Base-by-base conservation (phyloP, 2,329 filamentous ascomycete species). In the Ilyonectria mors-panacis region DNA sequence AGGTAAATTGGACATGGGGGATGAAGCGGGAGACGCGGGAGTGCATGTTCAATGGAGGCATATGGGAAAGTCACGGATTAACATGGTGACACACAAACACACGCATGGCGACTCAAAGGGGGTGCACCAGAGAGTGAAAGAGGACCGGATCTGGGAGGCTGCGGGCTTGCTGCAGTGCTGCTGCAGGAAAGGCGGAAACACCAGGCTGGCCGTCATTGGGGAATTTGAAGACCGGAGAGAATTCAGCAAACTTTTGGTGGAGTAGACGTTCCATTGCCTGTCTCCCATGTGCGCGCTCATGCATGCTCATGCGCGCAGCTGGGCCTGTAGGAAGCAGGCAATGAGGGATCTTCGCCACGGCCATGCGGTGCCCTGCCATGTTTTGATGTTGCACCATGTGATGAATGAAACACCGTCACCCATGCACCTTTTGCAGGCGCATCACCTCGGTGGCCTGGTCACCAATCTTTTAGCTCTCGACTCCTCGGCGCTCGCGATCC, bases 341-440 rank as follows among this genome's bases (percentile, higher is more conserved):
- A 15, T n/a, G 39, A n/a, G 39, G 15, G 15, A 42, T 4, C 13
- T 9, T 19, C 19, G 44, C 19, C 19, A 45, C 10, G 39, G 44
- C 44, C 44, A 45, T 23, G 44, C 19, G 4, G n/a, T 23, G 19
- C 44, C 44, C 21, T 45, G 44, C 19, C 39, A n/a, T 42, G n/a
- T 8, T 15, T n/a, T 42, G 7, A 42, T 30, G 26, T 13, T n/a
- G 28, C 19, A 15, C 47, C 39, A 60, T 65, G 63, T 59, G 63
- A 65, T 23, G 50, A 42, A 54, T 65, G 63, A 51, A 33, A 60
- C 33, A 39, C 50, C 45, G 33, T 19, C 30, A 37, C 19, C 45
- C 26, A 45, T 61, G 44, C 50, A 42, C 44, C 30, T 33, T 50
- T 37, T 45, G 47, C 63, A 50, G 33, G 28, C 51, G 45, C 44